Conservation (phyloP, 192 early-diverging fungal species). For the Coemansia asiatica region DNA sequence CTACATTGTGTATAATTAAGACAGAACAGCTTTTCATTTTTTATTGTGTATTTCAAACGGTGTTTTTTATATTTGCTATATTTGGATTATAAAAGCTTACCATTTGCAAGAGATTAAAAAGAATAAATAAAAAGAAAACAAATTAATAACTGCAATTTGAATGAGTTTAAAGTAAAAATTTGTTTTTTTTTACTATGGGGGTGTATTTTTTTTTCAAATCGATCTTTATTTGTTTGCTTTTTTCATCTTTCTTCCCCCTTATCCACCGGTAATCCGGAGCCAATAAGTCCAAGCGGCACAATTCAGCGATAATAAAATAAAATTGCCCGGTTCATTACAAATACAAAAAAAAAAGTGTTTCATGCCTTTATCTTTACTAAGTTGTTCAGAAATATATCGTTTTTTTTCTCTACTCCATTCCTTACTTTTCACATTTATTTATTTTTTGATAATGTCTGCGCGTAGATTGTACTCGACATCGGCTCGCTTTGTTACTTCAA, state of each 20-base stretch:
- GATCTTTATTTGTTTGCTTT: neutral
- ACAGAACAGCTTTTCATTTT: too few species aligned
- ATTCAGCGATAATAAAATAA: too few species aligned
- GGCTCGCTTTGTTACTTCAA: constrained; percentile 37
- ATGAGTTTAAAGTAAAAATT: neutral
- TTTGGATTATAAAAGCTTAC: neutral
- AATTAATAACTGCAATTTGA: neutral
- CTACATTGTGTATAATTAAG: neutral
- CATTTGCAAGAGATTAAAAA: neutral
- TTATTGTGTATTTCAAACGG: neutral
- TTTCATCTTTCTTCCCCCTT: neutral
- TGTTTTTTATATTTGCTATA: neutral
- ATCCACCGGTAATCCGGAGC: neutral
- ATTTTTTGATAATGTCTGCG: constrained; percentile 26
- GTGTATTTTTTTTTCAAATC: neutral
- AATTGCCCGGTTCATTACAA: too few species aligned
- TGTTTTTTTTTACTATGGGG: neutral
- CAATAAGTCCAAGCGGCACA: neutral
- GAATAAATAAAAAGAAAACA: neutral
- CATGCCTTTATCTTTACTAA: too few species aligned
- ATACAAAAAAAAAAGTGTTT: too few species aligned
- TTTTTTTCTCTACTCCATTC: too few species aligned
- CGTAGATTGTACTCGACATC: constrained; percentile 45
- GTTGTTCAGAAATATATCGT: neutral
- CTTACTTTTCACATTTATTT: neutral